Evolutionary conservation across 83 land plant species (phyloP).

Genomic region (Diphasiastrum complanatum): DNA sequence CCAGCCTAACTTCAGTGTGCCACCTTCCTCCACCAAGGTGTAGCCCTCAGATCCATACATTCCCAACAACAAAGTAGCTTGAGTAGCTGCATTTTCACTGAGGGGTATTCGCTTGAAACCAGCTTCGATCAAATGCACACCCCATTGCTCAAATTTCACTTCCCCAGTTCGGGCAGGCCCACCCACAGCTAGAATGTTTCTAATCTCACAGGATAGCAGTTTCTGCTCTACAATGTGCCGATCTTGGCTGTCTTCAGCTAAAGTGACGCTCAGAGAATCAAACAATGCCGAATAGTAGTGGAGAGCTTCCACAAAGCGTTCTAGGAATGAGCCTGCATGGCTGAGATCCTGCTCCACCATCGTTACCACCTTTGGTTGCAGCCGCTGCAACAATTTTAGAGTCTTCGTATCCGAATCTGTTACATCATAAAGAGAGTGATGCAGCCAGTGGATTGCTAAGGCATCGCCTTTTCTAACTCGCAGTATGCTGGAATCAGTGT

Average conservation of each 20-base stretch:
- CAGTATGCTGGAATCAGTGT: constrained; percentile 47
- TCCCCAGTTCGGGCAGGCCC: constrained; percentile 76
- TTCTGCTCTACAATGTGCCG: constrained; percentile 92
- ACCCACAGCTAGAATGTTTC: constrained; percentile 75
- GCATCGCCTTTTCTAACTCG: constrained; percentile 56
- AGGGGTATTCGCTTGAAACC: constrained; percentile 73
- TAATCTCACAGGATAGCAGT: constrained; percentile 72
- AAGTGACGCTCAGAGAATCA: constrained; percentile 87
- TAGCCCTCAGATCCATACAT: constrained; percentile 87
- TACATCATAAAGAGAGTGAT: constrained; percentile 91
- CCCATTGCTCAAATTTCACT: constrained; percentile 72
- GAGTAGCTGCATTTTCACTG: constrained; percentile 88
- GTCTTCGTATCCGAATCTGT: constrained; percentile 77
- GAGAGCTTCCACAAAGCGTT: constrained; percentile 83
- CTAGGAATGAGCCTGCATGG: constrained; percentile 66
- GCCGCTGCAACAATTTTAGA: constrained; percentile 52
- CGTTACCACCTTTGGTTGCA: constrained; percentile 81
- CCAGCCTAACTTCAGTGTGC: constrained; percentile 89
- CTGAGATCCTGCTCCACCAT: constrained; percentile 91
- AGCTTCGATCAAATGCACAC: constrained; percentile 57
- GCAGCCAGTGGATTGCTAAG: constrained; percentile 90
- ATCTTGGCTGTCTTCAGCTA: constrained; percentile 76
- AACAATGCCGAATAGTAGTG: constrained; percentile 95
- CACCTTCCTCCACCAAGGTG: constrained; percentile 74
- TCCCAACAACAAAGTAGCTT: constrained; percentile 77